phyloP scores from a whole-genome alignment of 2,329 filamentous ascomycete species.

The Periglandula ipomoeae region DNA sequence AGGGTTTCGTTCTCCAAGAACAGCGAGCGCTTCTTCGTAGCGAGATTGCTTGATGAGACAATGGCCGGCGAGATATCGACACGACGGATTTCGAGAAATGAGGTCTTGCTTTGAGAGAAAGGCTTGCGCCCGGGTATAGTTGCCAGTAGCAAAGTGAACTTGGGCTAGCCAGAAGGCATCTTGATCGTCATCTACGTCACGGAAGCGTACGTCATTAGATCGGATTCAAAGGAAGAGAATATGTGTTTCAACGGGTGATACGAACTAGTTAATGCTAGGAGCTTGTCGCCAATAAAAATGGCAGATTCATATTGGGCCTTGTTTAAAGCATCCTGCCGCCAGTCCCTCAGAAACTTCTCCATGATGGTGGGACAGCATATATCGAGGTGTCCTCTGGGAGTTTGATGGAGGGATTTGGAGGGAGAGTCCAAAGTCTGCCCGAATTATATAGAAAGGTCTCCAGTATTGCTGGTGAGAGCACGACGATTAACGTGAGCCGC shows the following conservation, averaged over 20 bases:
- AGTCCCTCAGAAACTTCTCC: conserved; percentile 89
- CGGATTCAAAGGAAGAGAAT: neutral
- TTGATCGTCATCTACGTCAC: conserved; percentile 66
- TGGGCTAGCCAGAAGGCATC: conserved; percentile 98
- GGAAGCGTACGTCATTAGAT: neutral
- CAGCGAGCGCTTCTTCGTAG: conserved; percentile 76
- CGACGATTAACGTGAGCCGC: neutral
- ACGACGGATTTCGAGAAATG: conserved; percentile 71
- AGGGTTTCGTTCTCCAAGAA: conserved; percentile 92
- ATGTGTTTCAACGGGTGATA: conserved; percentile 6
- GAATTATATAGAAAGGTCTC: too few relatives aligned
- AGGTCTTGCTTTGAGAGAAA: conserved; percentile 81
- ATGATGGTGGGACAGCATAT: conserved; percentile 41
- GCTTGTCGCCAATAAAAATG: conserved; percentile 95
- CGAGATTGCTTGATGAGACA: conserved; percentile 89
- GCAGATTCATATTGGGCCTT: conserved; percentile 95
- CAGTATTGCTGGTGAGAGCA: neutral
- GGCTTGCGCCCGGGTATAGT: conserved; percentile 84
- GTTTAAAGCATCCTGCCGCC: conserved; percentile 91
- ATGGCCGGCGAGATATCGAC: conserved; percentile 85
- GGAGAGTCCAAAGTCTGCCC: too few relatives aligned
- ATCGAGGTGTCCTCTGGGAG: neutral
- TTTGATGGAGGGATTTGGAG: neutral
- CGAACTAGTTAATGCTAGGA: conserved; percentile 85
- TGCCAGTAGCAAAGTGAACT: conserved; percentile 90